These are phyloP conservation scores for Talaromyces piceae DNA, from an alignment of 2,329 filamentous ascomycete genomes.

Conservation along the genomic window DNA sequence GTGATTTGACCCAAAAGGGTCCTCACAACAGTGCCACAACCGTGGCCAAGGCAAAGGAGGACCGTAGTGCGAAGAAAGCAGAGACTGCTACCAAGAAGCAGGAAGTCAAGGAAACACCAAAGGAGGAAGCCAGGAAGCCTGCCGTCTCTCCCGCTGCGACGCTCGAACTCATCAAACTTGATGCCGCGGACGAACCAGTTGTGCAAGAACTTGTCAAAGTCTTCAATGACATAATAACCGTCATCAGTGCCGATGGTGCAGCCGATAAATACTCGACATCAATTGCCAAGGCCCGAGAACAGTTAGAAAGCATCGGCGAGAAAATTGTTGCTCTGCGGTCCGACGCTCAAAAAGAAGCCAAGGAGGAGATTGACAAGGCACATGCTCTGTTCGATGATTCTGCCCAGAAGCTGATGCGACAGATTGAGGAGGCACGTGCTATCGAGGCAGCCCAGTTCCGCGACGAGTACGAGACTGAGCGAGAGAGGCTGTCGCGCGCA, in stretches of 20 bases:
- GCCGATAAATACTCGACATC: constrained; percentile 69
- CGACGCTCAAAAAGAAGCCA: constrained; percentile 61
- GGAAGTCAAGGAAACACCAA: constrained; percentile 15
- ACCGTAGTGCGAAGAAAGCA: constrained; percentile 20
- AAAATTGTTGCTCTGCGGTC: constrained; percentile 70
- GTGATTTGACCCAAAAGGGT: constrained; percentile 49
- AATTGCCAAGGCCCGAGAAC: constrained; percentile 76
- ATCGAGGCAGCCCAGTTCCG: constrained; percentile 77
- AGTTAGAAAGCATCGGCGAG: constrained; percentile 67
- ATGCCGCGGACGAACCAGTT: constrained; percentile 72
- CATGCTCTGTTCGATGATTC: constrained; percentile 78
- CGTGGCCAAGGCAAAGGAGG: constrained; percentile 26
- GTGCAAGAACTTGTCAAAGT: constrained; percentile 92
- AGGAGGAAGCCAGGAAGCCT: constrained; percentile 32
- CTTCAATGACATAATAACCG: constrained; percentile 90
- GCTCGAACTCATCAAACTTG: constrained; percentile 70
- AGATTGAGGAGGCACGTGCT: constrained; percentile 77
- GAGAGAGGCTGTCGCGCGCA: constrained; percentile 65
- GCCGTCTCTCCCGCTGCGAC: constrained; percentile 48
- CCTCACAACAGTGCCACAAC: constrained; percentile 40
- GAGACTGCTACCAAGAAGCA: constrained; percentile 21
- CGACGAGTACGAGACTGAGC: constrained; percentile 80
- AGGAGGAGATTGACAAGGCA: constrained; percentile 63
- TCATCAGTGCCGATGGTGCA: constrained; percentile 80
- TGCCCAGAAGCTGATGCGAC: constrained; percentile 76